phyloP scores from a whole-genome alignment of 768 basidiomycete genomes.

The Phlebiopsis flavidoalba region DNA sequence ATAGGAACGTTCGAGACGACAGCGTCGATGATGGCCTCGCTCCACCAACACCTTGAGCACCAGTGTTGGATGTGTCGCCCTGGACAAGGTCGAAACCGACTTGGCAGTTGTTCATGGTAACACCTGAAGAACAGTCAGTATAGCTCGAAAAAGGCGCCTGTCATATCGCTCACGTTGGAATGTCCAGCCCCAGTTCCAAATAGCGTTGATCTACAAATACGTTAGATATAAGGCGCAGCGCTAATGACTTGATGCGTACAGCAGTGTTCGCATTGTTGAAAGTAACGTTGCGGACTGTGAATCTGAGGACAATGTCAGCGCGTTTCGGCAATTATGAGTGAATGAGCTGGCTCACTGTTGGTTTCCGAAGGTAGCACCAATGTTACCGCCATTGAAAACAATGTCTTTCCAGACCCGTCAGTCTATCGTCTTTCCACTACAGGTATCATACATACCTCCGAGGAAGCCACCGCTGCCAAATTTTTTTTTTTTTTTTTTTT shows the following conservation, averaged over 20 bases:
- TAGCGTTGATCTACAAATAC: slow-evolving; percentile 14
- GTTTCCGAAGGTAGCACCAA: slow-evolving; percentile 50
- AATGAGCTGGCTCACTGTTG: slow-evolving; percentile 47
- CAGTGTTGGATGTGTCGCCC: slow-evolving; percentile 12
- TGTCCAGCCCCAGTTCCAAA: slow-evolving; percentile 38
- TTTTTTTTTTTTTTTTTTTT: no score
- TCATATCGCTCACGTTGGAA: slow-evolving; percentile 34
- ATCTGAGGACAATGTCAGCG: slow-evolving; percentile 20
- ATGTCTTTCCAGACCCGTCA: slow-evolving; percentile 27
- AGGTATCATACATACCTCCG: slow-evolving; percentile 42
- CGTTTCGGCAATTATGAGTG: slow-evolving; percentile 12
- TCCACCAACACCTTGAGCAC: slow-evolving; percentile 39
- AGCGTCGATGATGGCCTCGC: slow-evolving; percentile 61
- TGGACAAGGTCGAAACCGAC: slow-evolving; percentile 27
- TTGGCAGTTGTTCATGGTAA: slow-evolving; percentile 35
- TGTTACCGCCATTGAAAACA: slow-evolving; percentile 40
- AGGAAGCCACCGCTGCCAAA: slow-evolving; percentile 51
- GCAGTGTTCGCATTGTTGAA: slow-evolving; percentile 43
- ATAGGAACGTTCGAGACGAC: slow-evolving; percentile 56
- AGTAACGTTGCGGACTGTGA: slow-evolving; percentile 61
- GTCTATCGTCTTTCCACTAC: not conserved
- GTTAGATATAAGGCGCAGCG: slow-evolving; percentile 8
- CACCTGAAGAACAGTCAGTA: not conserved
- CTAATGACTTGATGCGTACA: slow-evolving; percentile 14
- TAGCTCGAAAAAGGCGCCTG: not conserved